phyloP scores from a whole-genome alignment of 2,329 filamentous ascomycete species.

The Apiospora koreana region DNA sequence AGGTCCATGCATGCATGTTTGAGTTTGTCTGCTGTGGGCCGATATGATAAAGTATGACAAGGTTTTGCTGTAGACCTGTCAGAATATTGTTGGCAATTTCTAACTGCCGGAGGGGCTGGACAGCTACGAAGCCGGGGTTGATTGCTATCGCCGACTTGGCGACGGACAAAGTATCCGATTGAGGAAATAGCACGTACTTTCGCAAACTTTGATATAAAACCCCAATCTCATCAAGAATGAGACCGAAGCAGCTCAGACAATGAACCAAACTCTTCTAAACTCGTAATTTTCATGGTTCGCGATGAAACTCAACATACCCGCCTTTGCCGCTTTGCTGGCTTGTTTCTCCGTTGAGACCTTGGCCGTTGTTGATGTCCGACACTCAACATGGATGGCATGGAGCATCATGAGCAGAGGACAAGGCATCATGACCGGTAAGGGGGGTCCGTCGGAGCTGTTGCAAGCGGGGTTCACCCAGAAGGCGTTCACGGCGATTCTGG shows the following conservation, averaged over 20 bases:
- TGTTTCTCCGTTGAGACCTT: conserved; percentile 12
- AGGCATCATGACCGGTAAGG: conserved; percentile 32
- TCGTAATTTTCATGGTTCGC: conserved; percentile 10
- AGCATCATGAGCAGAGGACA: conserved; percentile 35
- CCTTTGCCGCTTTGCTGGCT: neutral
- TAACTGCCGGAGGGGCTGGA: neutral
- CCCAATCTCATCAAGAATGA: neutral
- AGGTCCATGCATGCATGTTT: neutral
- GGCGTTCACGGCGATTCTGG: conserved; percentile 28
- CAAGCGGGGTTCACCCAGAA: conserved; percentile 36
- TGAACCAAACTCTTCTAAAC: neutral
- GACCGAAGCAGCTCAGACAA: neutral
- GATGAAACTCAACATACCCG: neutral
- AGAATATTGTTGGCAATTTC: neutral
- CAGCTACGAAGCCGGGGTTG: neutral
- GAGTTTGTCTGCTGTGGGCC: neutral
- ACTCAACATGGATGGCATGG: conserved; percentile 29
- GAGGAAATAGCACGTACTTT: neutral
- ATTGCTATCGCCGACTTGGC: neutral
- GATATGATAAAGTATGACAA: neutral
- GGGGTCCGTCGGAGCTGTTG: conserved; percentile 30
- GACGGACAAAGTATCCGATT: neutral
- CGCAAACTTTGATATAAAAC: neutral
- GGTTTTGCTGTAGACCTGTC: neutral
- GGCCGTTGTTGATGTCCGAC: neutral